Evolutionary conservation across 768 basidiomycete species (phyloP).

Genomic region (Leccinum olivaceopallidum): DNA sequence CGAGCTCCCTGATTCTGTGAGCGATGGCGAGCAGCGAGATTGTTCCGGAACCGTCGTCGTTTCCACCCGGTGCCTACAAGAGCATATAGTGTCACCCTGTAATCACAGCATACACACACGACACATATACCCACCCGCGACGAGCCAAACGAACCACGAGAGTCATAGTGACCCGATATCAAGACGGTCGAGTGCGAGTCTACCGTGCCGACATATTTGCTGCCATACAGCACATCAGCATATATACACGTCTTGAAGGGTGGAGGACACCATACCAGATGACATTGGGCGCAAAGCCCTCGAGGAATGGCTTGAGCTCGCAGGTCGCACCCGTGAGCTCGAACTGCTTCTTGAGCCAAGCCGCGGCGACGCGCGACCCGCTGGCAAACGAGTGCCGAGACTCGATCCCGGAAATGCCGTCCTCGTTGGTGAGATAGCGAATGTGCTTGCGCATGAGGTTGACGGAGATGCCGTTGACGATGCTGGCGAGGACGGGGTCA

Average conservation of each 20-base stretch:
- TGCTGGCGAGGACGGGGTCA: slow-evolving; percentile 63
- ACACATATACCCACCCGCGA: slow-evolving; percentile 35
- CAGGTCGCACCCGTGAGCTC: slow-evolving; percentile 78
- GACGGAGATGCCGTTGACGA: slow-evolving; percentile 69
- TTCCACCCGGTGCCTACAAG: slow-evolving; percentile 46
- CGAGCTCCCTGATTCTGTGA: slow-evolving; percentile 63
- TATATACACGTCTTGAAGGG: not conserved
- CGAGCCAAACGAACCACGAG: slow-evolving; percentile 87
- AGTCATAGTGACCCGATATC: slow-evolving; percentile 88
- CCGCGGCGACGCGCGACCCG: slow-evolving; percentile 44
- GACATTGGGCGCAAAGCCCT: slow-evolving; percentile 83
- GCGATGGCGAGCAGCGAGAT: slow-evolving; percentile 81
- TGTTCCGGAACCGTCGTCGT: slow-evolving; percentile 66
- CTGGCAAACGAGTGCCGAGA: slow-evolving; percentile 82
- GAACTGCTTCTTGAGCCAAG: slow-evolving; percentile 59
- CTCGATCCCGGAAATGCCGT: slow-evolving; percentile 64
- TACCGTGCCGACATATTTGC: slow-evolving; percentile 55
- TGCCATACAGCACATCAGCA: not conserved
- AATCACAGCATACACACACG: not conserved
- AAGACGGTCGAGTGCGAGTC: slow-evolving; percentile 60
- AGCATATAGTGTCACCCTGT: not conserved
- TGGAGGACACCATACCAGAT: slow-evolving; percentile 56
- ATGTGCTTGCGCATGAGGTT: slow-evolving; percentile 69
- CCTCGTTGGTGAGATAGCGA: slow-evolving; percentile 84
- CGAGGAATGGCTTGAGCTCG: slow-evolving; percentile 61